Evolutionary conservation across 106 monocot species (phyloP).

Genomic region (Hemerocallis citrina): DNA sequence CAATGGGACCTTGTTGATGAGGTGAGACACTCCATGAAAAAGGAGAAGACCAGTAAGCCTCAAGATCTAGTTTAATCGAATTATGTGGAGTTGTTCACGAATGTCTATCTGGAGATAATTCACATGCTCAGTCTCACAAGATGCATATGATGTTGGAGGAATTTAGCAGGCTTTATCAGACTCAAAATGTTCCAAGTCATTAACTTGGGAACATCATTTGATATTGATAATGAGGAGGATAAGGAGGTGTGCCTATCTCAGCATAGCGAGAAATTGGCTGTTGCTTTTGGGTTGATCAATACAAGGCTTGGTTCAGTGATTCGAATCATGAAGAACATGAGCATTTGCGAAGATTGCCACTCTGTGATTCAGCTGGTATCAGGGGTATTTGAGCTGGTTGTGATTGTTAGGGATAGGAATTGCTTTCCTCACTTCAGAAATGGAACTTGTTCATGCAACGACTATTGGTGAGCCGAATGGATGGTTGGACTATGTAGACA

Average conservation of each 20-base stretch:
- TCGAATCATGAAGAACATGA: conserved; percentile 64
- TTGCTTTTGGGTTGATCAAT: conserved; percentile 60
- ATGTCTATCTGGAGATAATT: conserved; percentile 44
- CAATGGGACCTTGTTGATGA: conserved; percentile 37
- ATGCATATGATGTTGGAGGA: conserved; percentile 58
- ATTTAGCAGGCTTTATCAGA: conserved; percentile 22
- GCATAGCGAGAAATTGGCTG: conserved; percentile 63
- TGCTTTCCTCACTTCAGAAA: conserved; percentile 58
- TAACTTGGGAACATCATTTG: conserved; percentile 37
- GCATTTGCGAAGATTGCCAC: conserved; percentile 74
- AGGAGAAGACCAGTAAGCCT: conserved; percentile 29
- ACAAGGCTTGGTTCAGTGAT: conserved; percentile 22
- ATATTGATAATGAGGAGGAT: conserved; percentile 37
- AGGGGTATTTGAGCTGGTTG: conserved; percentile 19
- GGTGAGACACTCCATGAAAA: conserved; percentile 44
- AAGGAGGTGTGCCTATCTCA: conserved; percentile 48
- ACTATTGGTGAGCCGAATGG: conserved; percentile 76
- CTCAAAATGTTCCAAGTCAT: conserved; percentile 7
- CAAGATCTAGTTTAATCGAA: conserved; percentile 55
- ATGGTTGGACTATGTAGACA: too few relatives aligned
- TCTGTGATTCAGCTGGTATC: conserved; percentile 59
- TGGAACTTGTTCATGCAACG: conserved; percentile 56
- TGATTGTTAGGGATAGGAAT: conserved; percentile 51
- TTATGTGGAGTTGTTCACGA: conserved; percentile 36
- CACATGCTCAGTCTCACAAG: conserved; percentile 26